Evolutionary conservation across 2,329 filamentous ascomycete species (phyloP).

Genomic region (Byssoonygena ceratinophila): DNA sequence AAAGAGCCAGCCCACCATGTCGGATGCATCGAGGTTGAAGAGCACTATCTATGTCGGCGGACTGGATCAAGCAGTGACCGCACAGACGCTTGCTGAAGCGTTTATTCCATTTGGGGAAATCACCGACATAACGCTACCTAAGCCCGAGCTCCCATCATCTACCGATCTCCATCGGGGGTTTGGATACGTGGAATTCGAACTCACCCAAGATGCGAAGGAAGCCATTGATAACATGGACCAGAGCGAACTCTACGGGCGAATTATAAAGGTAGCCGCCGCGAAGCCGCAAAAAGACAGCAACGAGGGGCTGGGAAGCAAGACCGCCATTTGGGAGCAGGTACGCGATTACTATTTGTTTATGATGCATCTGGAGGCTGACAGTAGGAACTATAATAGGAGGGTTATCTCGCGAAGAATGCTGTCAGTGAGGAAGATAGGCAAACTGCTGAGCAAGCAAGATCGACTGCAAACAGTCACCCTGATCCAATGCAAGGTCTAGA

Average conservation of each 20-base stretch:
- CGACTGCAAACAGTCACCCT: conserved; percentile 43
- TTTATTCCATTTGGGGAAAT: conserved; percentile 98
- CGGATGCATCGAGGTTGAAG: conserved; percentile 72
- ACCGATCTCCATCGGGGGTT: conserved; percentile 79
- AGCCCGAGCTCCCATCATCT: conserved; percentile 69
- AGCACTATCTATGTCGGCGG: conserved; percentile 88
- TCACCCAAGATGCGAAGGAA: conserved; percentile 74
- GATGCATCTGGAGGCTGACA: conserved; percentile 4
- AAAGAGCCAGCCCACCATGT: conserved; percentile 48
- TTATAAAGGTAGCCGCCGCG: conserved; percentile 83
- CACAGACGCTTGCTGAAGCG: conserved; percentile 67
- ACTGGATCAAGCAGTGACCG: conserved; percentile 66
- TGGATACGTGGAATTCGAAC: conserved; percentile 91
- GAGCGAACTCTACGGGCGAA: conserved; percentile 81
- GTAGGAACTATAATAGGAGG: conserved; percentile 53
- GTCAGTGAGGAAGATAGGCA: conserved; percentile 67
- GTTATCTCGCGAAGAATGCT: conserved; percentile 81
- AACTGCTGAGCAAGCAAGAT: conserved; percentile 47
- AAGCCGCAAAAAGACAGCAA: conserved; percentile 83
- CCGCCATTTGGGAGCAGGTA: conserved; percentile 95
- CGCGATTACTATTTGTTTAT: conserved; percentile 23
- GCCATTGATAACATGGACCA: conserved; percentile 99
- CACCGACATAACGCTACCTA: conserved; percentile 78
- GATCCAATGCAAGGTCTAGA: conserved; percentile 96
- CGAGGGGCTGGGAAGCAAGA: conserved; percentile 83